Evolutionary conservation across 2,329 filamentous ascomycete genomes (phyloP), one percentile per base, ranked within the genome.

Genomic region (Exophiala calicioides): DNA sequence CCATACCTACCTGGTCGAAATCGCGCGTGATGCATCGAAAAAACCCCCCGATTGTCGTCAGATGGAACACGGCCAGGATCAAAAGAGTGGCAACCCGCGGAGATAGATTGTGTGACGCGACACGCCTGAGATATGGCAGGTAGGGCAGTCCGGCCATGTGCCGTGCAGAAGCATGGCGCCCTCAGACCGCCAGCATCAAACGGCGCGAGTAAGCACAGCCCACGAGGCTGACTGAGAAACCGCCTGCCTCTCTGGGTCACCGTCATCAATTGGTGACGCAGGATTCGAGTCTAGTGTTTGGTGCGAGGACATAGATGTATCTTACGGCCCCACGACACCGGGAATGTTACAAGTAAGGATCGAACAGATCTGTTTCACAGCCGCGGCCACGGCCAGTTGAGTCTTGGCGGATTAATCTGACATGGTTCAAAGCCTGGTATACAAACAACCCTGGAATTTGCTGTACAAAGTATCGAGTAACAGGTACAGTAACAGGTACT

Each of bases 381-480:
- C 13, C 33, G 8, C 16, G n/a, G 15, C 12, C 12, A 34, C 15
- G 8, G n/a, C 8, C n/a, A n/a, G 8, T 29, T 29, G 8, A 29
- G n/a, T 8, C 26, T n/a, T 29, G 26, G 8, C 7, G 15, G 32
- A 34, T 23, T 23, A 15, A 36, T 23, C 33, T 16, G 27, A 46
- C 24, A 18, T 46, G 32, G 30, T 29, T 44, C 35, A 18, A 41
- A 31, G 18, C 18, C 19, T 34, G 23, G 26, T 47, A 43, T 44
- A 48, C 47, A 60, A 50, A 56, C 52, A 47, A 31, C 59, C 61
- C 58, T 44, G 37, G 59, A 59, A 59, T 58, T 62, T 53, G 51
- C 51, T 58, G 50, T 57, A 59, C 59, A 62, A n/a, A n/a, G n/a
- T n/a, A n/a, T n/a, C n/a, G n/a, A n/a, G n/a, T n/a, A n/a, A n/a